phyloP scores from a whole-genome alignment of 768 basidiomycete genomes.

The Lentinula boryana region DNA sequence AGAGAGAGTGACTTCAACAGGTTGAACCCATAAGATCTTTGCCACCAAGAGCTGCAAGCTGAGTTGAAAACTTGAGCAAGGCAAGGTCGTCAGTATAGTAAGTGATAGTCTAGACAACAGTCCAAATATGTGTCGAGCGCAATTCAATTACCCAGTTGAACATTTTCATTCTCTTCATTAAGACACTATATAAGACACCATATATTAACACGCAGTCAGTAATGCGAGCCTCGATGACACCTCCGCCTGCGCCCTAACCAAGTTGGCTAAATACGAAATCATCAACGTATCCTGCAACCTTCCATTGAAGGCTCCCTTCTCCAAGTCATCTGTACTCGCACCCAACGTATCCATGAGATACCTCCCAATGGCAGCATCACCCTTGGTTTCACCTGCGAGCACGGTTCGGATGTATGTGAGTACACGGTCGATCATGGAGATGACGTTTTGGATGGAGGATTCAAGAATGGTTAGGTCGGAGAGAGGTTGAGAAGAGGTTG shows the following conservation, averaged over 20 bases:
- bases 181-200: not conserved
- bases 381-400: constrained; percentile 64
- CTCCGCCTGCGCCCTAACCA: constrained; percentile 91
- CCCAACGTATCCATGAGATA: constrained; percentile 87
- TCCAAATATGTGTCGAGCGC: too few relatives aligned
- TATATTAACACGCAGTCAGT: not conserved
- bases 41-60: too few relatives aligned
- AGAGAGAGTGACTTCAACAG: too few relatives aligned
- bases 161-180: too few relatives aligned
- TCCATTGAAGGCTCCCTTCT: constrained; percentile 59
- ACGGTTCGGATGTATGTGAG: constrained; percentile 80
- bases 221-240: constrained; percentile 84
- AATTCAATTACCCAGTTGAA: too few relatives aligned
- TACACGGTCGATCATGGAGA: constrained; percentile 78
- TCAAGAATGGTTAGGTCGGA: constrained; percentile 76
- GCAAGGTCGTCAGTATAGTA: too few relatives aligned
- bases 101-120: too few relatives aligned
- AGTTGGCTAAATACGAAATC: constrained; percentile 90
- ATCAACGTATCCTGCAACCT: constrained; percentile 89
- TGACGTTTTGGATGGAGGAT: constrained; percentile 62
- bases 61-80: too few relatives aligned
- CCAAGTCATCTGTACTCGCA: constrained; percentile 53
- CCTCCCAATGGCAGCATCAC: constrained; percentile 82
- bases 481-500: constrained; percentile 45
- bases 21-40: too few relatives aligned